phyloP scores from a whole-genome alignment of 176 grass and related monocot species.

The Avena eriantha region DNA sequence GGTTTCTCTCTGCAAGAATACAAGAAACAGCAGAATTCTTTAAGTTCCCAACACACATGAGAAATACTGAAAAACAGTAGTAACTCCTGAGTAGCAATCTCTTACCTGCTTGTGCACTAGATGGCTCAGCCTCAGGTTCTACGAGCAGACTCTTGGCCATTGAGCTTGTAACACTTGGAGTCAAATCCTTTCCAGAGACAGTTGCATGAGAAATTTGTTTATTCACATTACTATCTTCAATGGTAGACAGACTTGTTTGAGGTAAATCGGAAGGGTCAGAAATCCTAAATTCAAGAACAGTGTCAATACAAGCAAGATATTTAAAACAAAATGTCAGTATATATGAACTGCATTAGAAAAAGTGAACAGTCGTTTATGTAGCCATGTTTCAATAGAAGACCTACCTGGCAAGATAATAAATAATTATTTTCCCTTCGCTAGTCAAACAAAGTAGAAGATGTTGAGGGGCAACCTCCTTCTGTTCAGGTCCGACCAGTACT shows the following conservation, averaged over 20 bases:
- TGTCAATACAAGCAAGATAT: constrained; percentile 37
- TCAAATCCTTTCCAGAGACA: constrained; percentile 48
- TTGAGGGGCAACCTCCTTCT: constrained; percentile 77
- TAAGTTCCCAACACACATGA: constrained; percentile 30
- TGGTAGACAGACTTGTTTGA: constrained; percentile 50
- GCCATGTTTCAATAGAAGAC: constrained; percentile 31
- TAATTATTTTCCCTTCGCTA: constrained; percentile 79
- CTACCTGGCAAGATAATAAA: constrained; percentile 91
- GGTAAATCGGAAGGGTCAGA: constrained; percentile 90
- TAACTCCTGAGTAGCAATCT: constrained; percentile 5
- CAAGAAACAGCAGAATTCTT: constrained; percentile 29
- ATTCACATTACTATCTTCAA: constrained; percentile 47
- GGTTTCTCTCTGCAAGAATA: constrained; percentile 46
- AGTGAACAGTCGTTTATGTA: not conserved
- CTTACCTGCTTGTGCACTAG: constrained; percentile 56
- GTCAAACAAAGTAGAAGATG: constrained; percentile 90
- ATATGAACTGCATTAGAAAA: constrained; percentile 28
- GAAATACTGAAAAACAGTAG: constrained; percentile 1
- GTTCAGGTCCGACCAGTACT: constrained; percentile 64
- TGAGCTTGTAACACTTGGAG: constrained; percentile 40
- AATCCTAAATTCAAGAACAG: constrained; percentile 64
- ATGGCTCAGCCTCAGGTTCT: constrained; percentile 41
- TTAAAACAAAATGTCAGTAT: constrained; percentile 36
- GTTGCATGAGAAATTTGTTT: constrained; percentile 46
- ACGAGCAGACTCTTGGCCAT: constrained; percentile 38